Evolutionary conservation across 2,329 filamentous ascomycete genomes (phyloP), one percentile per base, ranked within the genome.

Genomic region (Curvularia spicifera): DNA sequence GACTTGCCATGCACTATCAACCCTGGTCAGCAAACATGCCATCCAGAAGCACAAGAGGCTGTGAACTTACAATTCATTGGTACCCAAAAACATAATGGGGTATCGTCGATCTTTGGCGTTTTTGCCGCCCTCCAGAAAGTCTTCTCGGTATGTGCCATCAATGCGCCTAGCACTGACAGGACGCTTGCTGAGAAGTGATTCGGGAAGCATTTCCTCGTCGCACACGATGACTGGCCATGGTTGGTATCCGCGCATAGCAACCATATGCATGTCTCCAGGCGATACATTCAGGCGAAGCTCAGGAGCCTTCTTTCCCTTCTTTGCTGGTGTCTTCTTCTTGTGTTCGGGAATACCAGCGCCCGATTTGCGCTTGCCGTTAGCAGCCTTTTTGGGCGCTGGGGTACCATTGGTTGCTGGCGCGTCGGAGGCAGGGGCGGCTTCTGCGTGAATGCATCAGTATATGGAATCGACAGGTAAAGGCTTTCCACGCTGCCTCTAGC

Each of bases 211-310:
- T 61, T 89, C 88, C 77, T 99, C 94, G 74, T 97, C 93, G 76
- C 91, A 95, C 69, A 99, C 87, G 73, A 99, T 91, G 53, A 92
- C 89, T 15, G 95, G 95, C 95, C 95, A 99, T 39, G 91, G 89
- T 31, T 95, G 91, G 78, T 91, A 96, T 59, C 94, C 95, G 83
- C 96, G 97, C 78, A 99, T 88, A 77, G 93, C 91, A 64, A 96
- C 92, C 73, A 96, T 88, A 79, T 90, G 98, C 79, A 93, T 90
- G 71, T 98, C 90, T 67, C 96, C 95, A 4, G 95, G 91, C 81
- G 96, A 84, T 64, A 91, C 93, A 74, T 97, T 87, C 52, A 91
- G 83, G 68, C 81, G 79, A 43, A 83, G 75, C 53, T 89, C 88
- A 61, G 85, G 83, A 79, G 88, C 89, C 47, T 91, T 93, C 74